A percentile compares a stretch with the other conserved stretches of the same genome.
phyloP scores from a whole-genome alignment of 164 flowering plant species.

The Chimonanthus praecox region DNA sequence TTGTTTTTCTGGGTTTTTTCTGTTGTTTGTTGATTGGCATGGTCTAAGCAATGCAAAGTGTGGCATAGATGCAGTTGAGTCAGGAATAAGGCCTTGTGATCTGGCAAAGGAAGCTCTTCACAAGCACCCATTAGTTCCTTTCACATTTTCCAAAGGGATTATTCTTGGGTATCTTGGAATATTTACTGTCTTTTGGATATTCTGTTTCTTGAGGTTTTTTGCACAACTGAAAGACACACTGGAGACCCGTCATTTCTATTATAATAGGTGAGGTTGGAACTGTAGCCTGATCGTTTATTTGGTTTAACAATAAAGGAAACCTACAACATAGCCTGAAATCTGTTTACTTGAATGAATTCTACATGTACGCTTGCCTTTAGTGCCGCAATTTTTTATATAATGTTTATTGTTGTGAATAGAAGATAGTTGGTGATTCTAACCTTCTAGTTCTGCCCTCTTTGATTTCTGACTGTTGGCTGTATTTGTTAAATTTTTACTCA shows the following conservation, averaged over 20 bases:
- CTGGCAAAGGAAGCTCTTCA: constrained; percentile 84
- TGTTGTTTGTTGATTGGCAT: constrained; percentile 87
- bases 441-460: not conserved
- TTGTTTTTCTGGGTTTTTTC: constrained; percentile 87
- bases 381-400: too few relatives aligned
- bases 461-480: not conserved
- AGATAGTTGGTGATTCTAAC: not conserved
- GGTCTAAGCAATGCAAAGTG: constrained; percentile 94
- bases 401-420: not conserved
- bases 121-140: constrained; percentile 76
- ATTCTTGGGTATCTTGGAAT: constrained; percentile 87
- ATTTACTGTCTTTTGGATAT: constrained; percentile 79
- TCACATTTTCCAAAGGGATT: constrained; percentile 65
- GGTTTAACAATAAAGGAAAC: too few relatives aligned
- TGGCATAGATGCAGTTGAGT: constrained; percentile 96
- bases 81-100: constrained; percentile 93
- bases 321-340: not conserved
- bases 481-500: not conserved
- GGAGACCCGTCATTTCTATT: constrained; percentile 72
- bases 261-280: constrained; percentile 47
- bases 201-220: constrained; percentile 87
- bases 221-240: constrained; percentile 74
- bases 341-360: not conserved
- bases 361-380: too few relatives aligned
- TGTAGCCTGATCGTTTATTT: constrained; percentile 2